Percentiles rank a stretch among this genome's conserved stretches.
Evolutionary conservation across 805 yeast genomes (phyloP).

Genomic region (Candida pseudofarinosa): DNA sequence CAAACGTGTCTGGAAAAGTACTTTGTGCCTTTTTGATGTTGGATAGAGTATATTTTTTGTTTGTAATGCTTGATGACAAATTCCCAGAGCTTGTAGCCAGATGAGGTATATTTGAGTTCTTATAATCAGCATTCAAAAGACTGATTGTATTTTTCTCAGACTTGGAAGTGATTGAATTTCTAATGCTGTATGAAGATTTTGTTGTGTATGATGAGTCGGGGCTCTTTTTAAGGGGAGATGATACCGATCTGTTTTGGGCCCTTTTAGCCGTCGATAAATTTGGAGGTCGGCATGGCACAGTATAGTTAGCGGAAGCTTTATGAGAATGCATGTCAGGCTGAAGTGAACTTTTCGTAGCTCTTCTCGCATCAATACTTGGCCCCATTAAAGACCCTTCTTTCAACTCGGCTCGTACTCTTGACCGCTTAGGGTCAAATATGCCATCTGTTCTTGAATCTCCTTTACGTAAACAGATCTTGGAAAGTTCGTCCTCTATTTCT

Average conservation of each 20-base stretch:
- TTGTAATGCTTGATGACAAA: background rate
- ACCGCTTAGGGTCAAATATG: no score
- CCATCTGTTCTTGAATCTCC: conserved; percentile 11
- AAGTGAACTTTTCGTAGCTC: conserved; percentile 15
- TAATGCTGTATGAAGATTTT: background rate
- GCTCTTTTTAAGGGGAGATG: background rate
- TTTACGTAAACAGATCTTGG: conserved; percentile 15
- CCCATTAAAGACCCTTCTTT: background rate
- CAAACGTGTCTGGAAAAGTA: background rate
- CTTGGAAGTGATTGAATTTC: background rate
- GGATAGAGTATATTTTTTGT: no score
- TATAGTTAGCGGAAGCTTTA: background rate
- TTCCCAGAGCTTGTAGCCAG: background rate
- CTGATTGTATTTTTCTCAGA: background rate
- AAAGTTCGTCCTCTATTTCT: conserved; percentile 28
- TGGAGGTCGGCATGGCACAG: conserved; percentile 6
- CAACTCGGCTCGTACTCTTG: no score
- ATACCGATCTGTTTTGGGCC: conserved; percentile 13
- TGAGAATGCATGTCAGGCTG: conserved; percentile 17
- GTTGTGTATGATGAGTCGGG: background rate
- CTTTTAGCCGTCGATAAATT: conserved; percentile 15
- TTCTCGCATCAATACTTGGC: background rate
- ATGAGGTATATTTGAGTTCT: background rate
- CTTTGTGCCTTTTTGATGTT: background rate
- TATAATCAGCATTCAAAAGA: background rate